Conservation (phyloP, 208 protist genomes). For the Leishmania major region DNA sequence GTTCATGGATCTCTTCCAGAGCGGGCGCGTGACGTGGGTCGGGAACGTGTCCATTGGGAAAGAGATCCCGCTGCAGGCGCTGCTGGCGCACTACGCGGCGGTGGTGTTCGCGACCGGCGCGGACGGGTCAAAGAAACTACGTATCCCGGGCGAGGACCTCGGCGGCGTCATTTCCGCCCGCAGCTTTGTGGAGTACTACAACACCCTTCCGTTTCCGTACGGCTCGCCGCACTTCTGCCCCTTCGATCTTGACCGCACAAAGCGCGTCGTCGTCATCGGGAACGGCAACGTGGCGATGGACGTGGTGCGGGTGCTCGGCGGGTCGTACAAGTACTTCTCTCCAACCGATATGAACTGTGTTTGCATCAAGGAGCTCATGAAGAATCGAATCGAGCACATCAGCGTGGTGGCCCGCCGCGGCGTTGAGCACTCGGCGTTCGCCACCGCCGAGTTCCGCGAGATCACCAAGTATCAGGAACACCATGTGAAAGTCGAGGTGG, state of each 20-base stretch:
- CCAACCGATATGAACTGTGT: conserved; percentile 92
- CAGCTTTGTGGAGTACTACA: conserved; percentile 97
- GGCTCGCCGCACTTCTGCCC: conserved; percentile 78
- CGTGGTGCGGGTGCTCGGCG: conserved; percentile 88
- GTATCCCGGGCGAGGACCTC: conserved; percentile 85
- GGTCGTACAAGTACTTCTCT: conserved; percentile 72
- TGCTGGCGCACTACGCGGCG: conserved; percentile 89
- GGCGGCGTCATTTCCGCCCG: conserved; percentile 80
- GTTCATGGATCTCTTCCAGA: conserved; percentile 86
- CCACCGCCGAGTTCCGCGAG: conserved; percentile 97
- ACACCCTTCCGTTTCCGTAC: conserved; percentile 92
- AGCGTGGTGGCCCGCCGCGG: conserved; percentile 90
- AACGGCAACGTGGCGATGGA: conserved; percentile 98
- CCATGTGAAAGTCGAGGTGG: conserved; percentile 64
- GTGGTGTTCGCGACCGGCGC: conserved; percentile 95
- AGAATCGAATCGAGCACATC: conserved; percentile 72
- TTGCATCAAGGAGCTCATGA: conserved; percentile 81
- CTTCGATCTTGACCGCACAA: conserved; percentile 56
- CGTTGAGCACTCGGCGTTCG: conserved; percentile 91
- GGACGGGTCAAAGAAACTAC: conserved; percentile 60
- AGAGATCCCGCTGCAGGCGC: conserved; percentile 63
- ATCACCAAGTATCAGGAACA: conserved; percentile 74
- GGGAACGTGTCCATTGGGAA: conserved; percentile 94
- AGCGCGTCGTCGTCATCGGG: conserved; percentile 76
- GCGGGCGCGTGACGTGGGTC: conserved; percentile 83